Evolutionary conservation across 371 early-diverging fungal genomes (phyloP), one percentile per base, ranked within the genome.

Genomic region (Apophysomyces trapeziformis): DNA sequence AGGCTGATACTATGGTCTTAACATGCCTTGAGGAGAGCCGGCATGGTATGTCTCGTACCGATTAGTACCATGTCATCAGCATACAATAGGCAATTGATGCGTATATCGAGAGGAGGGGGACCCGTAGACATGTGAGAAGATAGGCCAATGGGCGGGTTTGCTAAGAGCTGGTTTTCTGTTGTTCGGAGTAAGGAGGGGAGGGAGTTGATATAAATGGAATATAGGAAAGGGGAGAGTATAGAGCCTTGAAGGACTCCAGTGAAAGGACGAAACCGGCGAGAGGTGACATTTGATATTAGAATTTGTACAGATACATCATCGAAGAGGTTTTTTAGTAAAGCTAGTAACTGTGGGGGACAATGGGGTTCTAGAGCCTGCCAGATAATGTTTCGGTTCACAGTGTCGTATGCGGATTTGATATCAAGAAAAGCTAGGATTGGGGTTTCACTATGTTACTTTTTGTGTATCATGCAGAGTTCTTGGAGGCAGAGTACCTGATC

Each of bases 401-500:
- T 61, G 38, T 69, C 73, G 41, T 73, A 73, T 0, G 66, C 76
- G 9, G 63, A 36, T 36, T 71, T 69, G 16, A 70, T 76, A 35
- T 76, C 72, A 5, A 76, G 63, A 38, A 76, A 70, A 14, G 65
- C 72, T 1, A 69, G 56, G 2, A 61, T 57, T 5, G 72, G 68
- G 0, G 60, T 21, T 41, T 41, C 5, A 11, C 57, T 1, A 50
- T 65, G 54, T 0, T 36, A 32, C 6, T 57, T 61, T 0, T 9
- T 12, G 16, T 56, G 45, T 35, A 16, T 39, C 18, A 1, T 37
- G 57, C 50, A 64, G 11, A 73, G 18, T 16, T 69, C 69, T 36
- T 73, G 73, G 0, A 74, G 66, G 59, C 69, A 68, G 0, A 72
- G 46, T 0, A 76, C 73, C 63, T 75, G 77, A 18, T 74, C 77